A percentile compares a stretch with the other conserved stretches of the same genome.
These are phyloP conservation scores for Cercophora samala DNA, from an alignment of 495 filamentous ascomycete genomes.

Conservation along the genomic window DNA sequence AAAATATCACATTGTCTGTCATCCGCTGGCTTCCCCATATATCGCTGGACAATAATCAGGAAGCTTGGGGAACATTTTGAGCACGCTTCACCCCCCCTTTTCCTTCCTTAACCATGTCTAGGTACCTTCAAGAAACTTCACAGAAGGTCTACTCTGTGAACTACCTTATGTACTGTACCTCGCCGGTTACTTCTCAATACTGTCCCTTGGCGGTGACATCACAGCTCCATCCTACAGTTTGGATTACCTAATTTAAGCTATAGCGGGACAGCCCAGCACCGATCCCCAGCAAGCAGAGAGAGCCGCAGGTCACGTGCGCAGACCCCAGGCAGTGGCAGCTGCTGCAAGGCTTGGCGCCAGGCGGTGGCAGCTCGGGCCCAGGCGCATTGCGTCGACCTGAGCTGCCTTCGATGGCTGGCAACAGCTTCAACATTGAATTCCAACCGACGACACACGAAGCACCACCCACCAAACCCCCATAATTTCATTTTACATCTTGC, in stretches of 20 bases:
- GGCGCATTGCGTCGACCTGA: constrained; percentile 34
- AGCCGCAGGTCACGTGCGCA: constrained; percentile 16
- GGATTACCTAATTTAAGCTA: background rate
- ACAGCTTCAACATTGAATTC: constrained; percentile 11
- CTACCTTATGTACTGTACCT: too few relatives aligned
- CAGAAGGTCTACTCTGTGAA: too few relatives aligned
- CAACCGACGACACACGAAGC: background rate
- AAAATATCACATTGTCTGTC: too few relatives aligned
- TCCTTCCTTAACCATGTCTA: too few relatives aligned
- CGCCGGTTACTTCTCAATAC: too few relatives aligned
- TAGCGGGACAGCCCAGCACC: background rate
- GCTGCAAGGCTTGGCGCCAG: constrained; percentile 12
- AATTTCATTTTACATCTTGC: too few relatives aligned
- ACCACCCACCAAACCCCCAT: too few relatives aligned
- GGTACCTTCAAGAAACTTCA: too few relatives aligned
- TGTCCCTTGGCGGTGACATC: constrained; percentile 16
- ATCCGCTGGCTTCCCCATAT: too few relatives aligned
- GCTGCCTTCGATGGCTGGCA: constrained; percentile 28
- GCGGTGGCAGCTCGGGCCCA: constrained; percentile 11
- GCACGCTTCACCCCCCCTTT: too few relatives aligned
- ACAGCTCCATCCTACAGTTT: background rate
- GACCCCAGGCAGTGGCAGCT: background rate
- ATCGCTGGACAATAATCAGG: too few relatives aligned
- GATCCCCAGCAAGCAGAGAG: background rate
- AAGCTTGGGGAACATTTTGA: too few relatives aligned